Base-by-base conservation (phyloP, 768 basidiomycete genomes). In the Trametes cingulata region DNA sequence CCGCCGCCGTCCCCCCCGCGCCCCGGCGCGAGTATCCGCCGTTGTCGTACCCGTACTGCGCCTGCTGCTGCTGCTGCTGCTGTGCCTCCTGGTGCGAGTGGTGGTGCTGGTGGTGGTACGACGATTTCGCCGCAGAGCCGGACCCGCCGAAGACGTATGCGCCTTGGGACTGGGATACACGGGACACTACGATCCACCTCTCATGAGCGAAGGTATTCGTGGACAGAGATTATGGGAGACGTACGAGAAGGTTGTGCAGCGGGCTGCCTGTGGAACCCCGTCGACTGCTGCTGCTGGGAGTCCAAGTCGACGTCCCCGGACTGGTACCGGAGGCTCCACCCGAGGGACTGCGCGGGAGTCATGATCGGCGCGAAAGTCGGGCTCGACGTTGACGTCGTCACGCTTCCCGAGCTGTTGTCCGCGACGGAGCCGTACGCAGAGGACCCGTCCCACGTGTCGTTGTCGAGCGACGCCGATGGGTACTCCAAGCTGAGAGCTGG, bases 271-370 rank as follows among this genome's bases (percentile, higher is more conserved):
- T 59, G 58, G 25, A 62, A 65, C 24, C 25, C 41, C 14, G 59
- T 46, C 40, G 54, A 20, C 36, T 33, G 29, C 29, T 33, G 29
- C 29, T 33, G 29, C n/a, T n/a, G n/a, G n/a, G 47, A 49, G 17
- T 52, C 48, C 49, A 49, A 24, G 19, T 52, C 51, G 20, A 52
- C 24, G 33, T 47, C 61, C 10, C 33, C 41, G 10, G 48, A 15
- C 24, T 33, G 27, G 27, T 55, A 60, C 41, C 62, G 59, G 43
- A 56, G 6, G 33, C 51, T 53, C 66, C 66, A 67, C 14, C 47
- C 46, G 25, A 68, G 58, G 6, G 58, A 58, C 51, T 68, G 65
- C 51, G 67, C 67, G 35, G 67, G 67, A 9, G 67, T 68, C 60
- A 66, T 63, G 51, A 66, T 55, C 10, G 63, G 54, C 52, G 62